Evolutionary conservation across 805 yeast species (phyloP).

Genomic region (Ogataea methanolica): DNA sequence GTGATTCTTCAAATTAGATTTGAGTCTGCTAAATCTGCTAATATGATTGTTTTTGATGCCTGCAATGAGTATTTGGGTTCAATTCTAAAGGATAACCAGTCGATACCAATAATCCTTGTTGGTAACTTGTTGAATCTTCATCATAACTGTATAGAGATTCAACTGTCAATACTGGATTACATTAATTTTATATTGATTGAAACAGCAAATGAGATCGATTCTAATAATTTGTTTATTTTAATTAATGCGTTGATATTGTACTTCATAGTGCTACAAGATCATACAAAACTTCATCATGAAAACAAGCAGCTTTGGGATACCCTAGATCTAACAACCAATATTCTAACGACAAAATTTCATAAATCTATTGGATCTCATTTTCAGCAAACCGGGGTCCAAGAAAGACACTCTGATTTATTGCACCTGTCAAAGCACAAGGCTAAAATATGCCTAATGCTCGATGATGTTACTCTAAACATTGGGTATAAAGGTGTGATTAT

Average conservation of each 20-base stretch:
- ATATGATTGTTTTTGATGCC: not conserved
- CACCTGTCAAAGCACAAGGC: constrained; percentile 8
- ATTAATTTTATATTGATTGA: constrained; percentile 22
- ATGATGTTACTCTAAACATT: constrained; percentile 9
- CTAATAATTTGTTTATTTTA: constrained; percentile 14
- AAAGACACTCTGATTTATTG: constrained; percentile 7
- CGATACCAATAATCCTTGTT: constrained; percentile 9
- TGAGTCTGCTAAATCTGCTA: constrained; percentile 3
- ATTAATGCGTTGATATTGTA: constrained; percentile 13
- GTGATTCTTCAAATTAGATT: constrained; percentile 3
- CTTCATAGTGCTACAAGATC: constrained; percentile 7
- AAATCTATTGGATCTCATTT: constrained; percentile 10
- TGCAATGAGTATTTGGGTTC: constrained; percentile 13
- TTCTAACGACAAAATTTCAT: constrained; percentile 17
- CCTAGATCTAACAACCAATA: constrained; percentile 18
- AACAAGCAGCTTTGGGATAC: constrained; percentile 13
- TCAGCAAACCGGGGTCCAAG: constrained; percentile 1
- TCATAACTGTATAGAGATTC: not conserved
- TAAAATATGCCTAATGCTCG: constrained; percentile 13
- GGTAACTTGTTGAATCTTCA: constrained; percentile 9
- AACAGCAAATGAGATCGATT: not conserved
- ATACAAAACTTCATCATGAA: not conserved
- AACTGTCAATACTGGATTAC: constrained; percentile 17
- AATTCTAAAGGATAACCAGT: constrained; percentile 8
- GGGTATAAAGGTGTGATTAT: constrained; percentile 20